phyloP scores from a whole-genome alignment of 2,329 filamentous ascomycete genomes.

The Fusarium scirpi region DNA sequence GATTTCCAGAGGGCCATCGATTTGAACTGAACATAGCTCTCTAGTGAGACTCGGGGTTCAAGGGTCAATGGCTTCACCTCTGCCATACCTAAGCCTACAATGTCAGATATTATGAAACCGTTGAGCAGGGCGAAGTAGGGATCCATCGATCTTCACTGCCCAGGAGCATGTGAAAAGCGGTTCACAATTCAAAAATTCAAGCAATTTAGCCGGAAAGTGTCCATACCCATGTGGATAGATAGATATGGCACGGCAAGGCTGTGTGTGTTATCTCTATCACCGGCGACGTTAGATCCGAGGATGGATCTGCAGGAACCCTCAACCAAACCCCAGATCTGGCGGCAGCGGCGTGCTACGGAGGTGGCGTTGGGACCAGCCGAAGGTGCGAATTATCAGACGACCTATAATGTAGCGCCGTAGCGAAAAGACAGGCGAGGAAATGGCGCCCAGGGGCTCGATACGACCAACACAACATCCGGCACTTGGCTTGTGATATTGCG shows the following conservation, averaged over 20 bases:
- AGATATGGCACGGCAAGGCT: conserved; percentile 14
- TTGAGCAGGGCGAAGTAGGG: conserved; percentile 17
- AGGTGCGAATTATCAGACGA: conserved; percentile 16
- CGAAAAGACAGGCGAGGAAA: conserved; percentile 7
- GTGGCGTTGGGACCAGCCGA: conserved; percentile 22
- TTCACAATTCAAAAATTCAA: neutral
- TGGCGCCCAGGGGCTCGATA: conserved; percentile 14
- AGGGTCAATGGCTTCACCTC: conserved; percentile 5
- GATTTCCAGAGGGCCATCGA: conserved; percentile 8
- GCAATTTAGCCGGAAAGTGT: conserved; percentile 13
- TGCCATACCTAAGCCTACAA: conserved; percentile 4
- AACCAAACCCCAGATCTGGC: conserved; percentile 43
- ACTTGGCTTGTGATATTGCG: conserved; percentile 31
- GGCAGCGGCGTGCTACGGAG: conserved; percentile 27
- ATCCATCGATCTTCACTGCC: conserved; percentile 6
- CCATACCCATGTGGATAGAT: neutral
- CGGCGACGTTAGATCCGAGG: conserved; percentile 35
- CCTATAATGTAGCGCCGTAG: conserved; percentile 9
- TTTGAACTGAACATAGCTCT: neutral
- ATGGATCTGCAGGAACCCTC: conserved; percentile 46
- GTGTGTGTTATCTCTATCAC: conserved; percentile 12
- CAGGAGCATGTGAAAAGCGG: neutral
- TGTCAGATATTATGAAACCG: conserved; percentile 4
- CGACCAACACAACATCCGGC: conserved; percentile 19
- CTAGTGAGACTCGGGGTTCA: conserved; percentile 5